Base-by-base conservation (phyloP, 345 rosid genomes). In the Rhodomyrtus tomentosa region DNA sequence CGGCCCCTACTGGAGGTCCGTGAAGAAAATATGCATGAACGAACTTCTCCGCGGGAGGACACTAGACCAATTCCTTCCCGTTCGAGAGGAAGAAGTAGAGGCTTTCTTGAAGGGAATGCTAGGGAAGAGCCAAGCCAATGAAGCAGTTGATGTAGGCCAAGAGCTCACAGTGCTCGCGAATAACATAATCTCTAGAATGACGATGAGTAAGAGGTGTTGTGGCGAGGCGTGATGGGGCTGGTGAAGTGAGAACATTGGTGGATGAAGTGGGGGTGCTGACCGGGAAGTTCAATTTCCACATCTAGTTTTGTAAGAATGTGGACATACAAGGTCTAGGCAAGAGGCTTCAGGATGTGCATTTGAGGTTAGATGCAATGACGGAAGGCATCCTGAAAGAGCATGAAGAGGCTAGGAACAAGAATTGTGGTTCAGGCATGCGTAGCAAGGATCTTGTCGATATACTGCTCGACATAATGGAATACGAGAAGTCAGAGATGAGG, bases 11-110 rank as follows among this genome's bases (percentile, higher is more conserved):
- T 80, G 83, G 86, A 84, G 55, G 83, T 80, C 80, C 83, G 42
- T 84, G 83, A 84, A 84, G 74, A 84, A 84, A 25, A n/a, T 79
- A 22, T 84, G 85, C 86, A 84, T 76, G 85, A 84, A 55, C 20
- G 82, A 55, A 40, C 86, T 84, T 24, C 83, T 48, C 2, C 50
- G 42, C 6, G 45, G 83, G 8, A 29, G 52, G 53, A 84, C 51
- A 0, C 83, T 84, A 15, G 86, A 84, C 20, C 74, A 45, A 7
- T 55, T 84, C 73, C 48, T 55, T 45, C 79, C 86, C 22, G 36
- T 80, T 25, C 18, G 83, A n/a, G 74, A 48, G 24, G 82, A 84
- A 21, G 86, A 84, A 12, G 21, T 80, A 3, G 55, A 80, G 25
- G 49, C 53, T 6, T 55, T 48, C 79, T 0, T 76, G 45, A 74